Evolutionary conservation across 2,329 filamentous ascomycete species (phyloP).

Genomic region (Xylaria sp.): DNA sequence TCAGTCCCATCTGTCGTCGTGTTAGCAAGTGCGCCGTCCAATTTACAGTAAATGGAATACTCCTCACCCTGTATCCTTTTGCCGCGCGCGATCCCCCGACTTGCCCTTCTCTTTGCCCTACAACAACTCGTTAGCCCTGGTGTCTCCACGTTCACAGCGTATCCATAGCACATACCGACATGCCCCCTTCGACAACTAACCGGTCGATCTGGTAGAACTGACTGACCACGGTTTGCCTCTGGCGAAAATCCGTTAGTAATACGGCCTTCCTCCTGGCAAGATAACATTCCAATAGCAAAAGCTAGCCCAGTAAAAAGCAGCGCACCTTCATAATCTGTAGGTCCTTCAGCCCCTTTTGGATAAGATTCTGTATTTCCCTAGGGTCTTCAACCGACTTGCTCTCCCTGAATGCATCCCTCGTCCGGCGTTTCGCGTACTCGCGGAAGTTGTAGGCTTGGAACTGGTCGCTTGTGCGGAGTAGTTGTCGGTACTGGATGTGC

Average conservation of each 20-base stretch:
- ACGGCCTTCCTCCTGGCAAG: neutral
- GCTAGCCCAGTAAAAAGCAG: neutral
- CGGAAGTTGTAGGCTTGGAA: conserved; percentile 97
- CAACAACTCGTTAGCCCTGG: conserved; percentile 11
- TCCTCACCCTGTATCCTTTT: conserved; percentile 77
- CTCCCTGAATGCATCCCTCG: conserved; percentile 88
- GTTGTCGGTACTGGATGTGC: conserved; percentile 77
- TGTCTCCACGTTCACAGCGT: no score
- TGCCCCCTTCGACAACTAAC: conserved; percentile 88
- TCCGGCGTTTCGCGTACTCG: conserved; percentile 92
- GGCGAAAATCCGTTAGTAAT: conserved; percentile 29
- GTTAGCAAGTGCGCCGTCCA: conserved; percentile 2
- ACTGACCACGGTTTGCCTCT: conserved; percentile 95
- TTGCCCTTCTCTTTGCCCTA: conserved; percentile 73
- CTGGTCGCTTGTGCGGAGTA: conserved; percentile 83
- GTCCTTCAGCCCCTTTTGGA: conserved; percentile 87
- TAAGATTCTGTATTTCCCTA: conserved; percentile 80
- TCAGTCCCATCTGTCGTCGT: conserved; percentile 23
- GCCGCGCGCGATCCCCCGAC: conserved; percentile 71
- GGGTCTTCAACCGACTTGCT: conserved; percentile 74
- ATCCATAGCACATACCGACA: conserved; percentile 63
- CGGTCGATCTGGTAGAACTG: conserved; percentile 93
- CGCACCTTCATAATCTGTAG: conserved; percentile 87
- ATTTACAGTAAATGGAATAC: no score
- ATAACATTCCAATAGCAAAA: neutral